These are phyloP conservation scores for Cetraspora pellucida DNA, from an alignment of 192 early-diverging fungal species.

Conservation along the genomic window DNA sequence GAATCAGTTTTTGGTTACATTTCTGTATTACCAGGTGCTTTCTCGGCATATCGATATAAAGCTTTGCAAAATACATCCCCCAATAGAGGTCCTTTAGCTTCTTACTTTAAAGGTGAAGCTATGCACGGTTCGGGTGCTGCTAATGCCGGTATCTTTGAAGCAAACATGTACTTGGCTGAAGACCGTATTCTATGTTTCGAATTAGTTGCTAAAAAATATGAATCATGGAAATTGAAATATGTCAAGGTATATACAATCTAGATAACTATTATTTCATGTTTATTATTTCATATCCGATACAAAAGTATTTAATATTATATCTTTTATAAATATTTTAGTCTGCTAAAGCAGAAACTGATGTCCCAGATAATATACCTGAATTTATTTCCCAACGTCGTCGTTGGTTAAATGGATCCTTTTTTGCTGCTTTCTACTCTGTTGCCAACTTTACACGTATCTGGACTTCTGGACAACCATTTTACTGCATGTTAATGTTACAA, in stretches of 20 bases:
- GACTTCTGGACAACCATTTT: constrained; percentile 66
- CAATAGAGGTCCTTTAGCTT: constrained; percentile 65
- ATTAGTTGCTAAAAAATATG: constrained; percentile 79
- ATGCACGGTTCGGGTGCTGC: constrained; percentile 60
- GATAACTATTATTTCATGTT: neutral
- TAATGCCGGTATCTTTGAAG: constrained; percentile 70
- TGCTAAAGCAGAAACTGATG: constrained; percentile 92
- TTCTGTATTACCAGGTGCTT: constrained; percentile 92
- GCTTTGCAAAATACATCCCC: constrained; percentile 74
- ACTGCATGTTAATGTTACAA: constrained; percentile 66
- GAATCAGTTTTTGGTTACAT: constrained; percentile 97
- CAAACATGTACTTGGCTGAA: constrained; percentile 93
- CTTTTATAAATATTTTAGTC: neutral
- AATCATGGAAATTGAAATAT: constrained; percentile 82
- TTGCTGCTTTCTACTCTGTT: constrained; percentile 82
- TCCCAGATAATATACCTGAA: constrained; percentile 84
- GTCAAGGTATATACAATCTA: constrained; percentile 59
- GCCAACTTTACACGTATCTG: constrained; percentile 73
- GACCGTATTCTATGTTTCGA: constrained; percentile 97
- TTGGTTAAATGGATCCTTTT: constrained; percentile 93
- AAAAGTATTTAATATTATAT: neutral
- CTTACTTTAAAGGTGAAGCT: constrained; percentile 93
- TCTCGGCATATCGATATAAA: constrained; percentile 91
- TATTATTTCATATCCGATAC: neutral
- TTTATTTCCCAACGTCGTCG: constrained; percentile 92